Conservation (phyloP, 176 grass and related monocot species). For the Carex parvula region DNA sequence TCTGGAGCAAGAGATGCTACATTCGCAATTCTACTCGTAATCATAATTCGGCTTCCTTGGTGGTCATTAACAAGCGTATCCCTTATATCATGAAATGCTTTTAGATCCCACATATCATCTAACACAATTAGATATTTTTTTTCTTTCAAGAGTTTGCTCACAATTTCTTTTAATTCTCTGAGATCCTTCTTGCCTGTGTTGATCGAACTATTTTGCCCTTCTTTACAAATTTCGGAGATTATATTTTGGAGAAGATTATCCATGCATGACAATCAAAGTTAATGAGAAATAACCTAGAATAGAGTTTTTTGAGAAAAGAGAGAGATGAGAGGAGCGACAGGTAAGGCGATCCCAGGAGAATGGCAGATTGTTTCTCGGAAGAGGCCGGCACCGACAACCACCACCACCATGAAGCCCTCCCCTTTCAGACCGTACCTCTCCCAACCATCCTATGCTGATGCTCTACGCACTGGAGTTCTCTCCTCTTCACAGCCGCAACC, state of each 20-base stretch:
- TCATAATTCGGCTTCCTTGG: constrained; percentile 15
- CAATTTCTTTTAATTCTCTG: neutral
- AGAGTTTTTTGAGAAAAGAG: too few species aligned
- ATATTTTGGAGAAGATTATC: constrained; percentile 22
- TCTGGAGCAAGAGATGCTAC: constrained; percentile 24
- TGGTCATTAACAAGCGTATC: neutral
- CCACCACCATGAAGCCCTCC: too few species aligned
- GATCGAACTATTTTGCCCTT: neutral
- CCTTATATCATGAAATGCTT: neutral
- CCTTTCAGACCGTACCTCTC: too few species aligned
- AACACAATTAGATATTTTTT: constrained; percentile 16
- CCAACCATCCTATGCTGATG: too few species aligned
- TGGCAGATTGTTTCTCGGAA: too few species aligned
- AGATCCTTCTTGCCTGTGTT: neutral
- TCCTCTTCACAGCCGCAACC: too few species aligned
- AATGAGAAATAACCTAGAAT: too few species aligned
- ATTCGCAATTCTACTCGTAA: constrained; percentile 20
- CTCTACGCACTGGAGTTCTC: too few species aligned
- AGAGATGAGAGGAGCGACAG: too few species aligned
- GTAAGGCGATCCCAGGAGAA: too few species aligned
- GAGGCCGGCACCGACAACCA: too few species aligned
- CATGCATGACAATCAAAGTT: neutral
- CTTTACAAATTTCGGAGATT: neutral
- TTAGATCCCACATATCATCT: constrained; percentile 18
- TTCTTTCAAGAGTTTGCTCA: neutral